These are phyloP conservation scores for Atalantia buxifolia DNA, from an alignment of 345 rosid genomes.

Conservation along the genomic window DNA sequence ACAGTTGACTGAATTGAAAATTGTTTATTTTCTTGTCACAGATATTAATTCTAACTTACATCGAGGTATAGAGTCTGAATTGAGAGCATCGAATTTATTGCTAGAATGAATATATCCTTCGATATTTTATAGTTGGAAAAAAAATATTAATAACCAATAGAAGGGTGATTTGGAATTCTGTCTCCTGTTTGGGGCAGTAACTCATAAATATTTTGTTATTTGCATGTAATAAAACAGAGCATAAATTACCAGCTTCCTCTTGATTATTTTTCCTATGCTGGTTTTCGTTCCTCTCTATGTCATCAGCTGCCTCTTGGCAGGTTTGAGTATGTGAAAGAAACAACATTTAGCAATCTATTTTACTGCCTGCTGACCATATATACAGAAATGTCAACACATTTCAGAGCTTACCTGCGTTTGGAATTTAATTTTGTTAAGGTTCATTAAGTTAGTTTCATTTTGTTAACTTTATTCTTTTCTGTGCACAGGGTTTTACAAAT, in stretches of 20 bases:
- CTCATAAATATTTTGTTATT: neutral
- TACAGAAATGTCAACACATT: neutral
- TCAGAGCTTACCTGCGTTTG: neutral
- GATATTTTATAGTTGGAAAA: neutral
- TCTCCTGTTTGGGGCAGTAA: neutral
- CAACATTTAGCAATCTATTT: neutral
- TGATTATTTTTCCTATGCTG: neutral
- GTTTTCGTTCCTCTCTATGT: neutral
- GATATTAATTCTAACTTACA: neutral
- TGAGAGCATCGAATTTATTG: neutral
- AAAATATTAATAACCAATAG: neutral
- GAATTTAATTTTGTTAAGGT: neutral
- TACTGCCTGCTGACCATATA: neutral
- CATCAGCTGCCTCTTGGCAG: neutral
- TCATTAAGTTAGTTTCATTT: neutral
- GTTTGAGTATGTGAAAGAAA: neutral
- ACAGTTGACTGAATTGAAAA: neutral
- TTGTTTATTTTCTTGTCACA: neutral
- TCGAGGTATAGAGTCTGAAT: neutral
- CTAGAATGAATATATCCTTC: neutral
- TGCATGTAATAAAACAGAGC: neutral
- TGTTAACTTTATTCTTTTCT: neutral
- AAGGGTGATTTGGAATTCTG: neutral
- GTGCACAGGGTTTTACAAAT: constrained; percentile 76
- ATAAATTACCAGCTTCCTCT: neutral